These are phyloP conservation scores for Diaporthe australafricana DNA, from an alignment of 2,329 filamentous ascomycete species.

Conservation along the genomic window DNA sequence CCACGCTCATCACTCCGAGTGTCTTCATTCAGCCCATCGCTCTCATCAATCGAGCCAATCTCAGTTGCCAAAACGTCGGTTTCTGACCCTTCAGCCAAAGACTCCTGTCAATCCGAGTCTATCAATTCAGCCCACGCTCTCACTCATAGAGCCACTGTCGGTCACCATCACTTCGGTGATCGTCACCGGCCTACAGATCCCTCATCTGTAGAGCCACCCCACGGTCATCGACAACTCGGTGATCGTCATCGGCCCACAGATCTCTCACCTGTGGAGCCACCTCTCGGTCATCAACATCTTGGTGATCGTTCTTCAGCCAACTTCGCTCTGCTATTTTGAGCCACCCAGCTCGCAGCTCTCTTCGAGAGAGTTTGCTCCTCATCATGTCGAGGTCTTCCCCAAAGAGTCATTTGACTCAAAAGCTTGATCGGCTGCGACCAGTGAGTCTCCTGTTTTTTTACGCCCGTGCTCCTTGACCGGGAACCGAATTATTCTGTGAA, in stretches of 20 bases:
- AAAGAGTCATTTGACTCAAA: background rate
- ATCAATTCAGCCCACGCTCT: background rate
- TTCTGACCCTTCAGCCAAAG: background rate
- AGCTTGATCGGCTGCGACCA: background rate
- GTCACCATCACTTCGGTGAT: too few species aligned
- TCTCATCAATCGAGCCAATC: background rate
- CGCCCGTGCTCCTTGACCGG: too few species aligned
- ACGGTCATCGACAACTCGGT: too few species aligned
- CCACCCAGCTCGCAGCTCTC: background rate
- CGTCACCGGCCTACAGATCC: too few species aligned
- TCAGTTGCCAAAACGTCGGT: background rate
- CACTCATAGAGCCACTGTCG: background rate
- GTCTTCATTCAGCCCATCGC: background rate
- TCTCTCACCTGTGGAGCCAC: too few species aligned
- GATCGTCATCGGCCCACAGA: too few species aligned
- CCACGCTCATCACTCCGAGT: background rate
- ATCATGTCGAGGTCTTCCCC: background rate
- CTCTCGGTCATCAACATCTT: too few species aligned
- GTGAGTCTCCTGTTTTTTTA: background rate
- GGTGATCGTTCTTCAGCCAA: too few species aligned
- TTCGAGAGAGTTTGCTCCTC: background rate
- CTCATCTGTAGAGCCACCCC: too few species aligned
- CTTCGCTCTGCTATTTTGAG: too few species aligned
- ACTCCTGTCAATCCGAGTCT: background rate
- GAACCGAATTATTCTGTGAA: background rate